Percentiles rank a stretch among this genome's conserved stretches.
Evolutionary conservation across 345 rosid genomes (phyloP).

Genomic region (Brassica nigra): DNA sequence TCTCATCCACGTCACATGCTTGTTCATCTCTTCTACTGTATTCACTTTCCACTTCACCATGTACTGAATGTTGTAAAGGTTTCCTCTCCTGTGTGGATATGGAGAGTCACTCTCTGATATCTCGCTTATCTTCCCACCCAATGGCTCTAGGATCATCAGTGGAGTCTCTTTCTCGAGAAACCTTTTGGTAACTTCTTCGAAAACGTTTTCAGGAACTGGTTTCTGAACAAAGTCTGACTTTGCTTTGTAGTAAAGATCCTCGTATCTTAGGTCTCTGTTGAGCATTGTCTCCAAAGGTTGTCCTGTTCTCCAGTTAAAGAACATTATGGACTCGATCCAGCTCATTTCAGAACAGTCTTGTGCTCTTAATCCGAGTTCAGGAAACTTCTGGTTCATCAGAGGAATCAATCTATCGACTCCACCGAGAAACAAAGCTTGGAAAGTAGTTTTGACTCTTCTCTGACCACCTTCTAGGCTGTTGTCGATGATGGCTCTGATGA

Average conservation of each 20-base stretch:
- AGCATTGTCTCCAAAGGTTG: constrained; percentile 43
- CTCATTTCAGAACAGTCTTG: constrained; percentile 51
- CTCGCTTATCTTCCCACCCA: constrained; percentile 28
- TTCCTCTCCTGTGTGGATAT: constrained; percentile 39
- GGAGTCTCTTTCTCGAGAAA: constrained; percentile 37
- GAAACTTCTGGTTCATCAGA: constrained; percentile 39
- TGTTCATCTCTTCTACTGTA: constrained; percentile 37
- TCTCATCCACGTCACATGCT: constrained; percentile 44
- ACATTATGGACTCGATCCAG: constrained; percentile 52
- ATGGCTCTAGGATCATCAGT: constrained; percentile 41
- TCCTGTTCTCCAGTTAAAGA: constrained; percentile 44
- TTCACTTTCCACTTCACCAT: constrained; percentile 45
- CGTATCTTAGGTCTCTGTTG: constrained; percentile 28
- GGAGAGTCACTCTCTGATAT: constrained; percentile 33
- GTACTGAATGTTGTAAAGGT: constrained; percentile 35
- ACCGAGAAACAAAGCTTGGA: constrained; percentile 51
- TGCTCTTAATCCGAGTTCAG: constrained; percentile 44
- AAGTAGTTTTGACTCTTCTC: constrained; percentile 30
- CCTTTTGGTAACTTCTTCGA: constrained; percentile 45
- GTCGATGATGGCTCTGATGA: constrained; percentile 47
- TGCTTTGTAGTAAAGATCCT: constrained; percentile 46
- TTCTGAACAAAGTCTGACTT: constrained; percentile 69
- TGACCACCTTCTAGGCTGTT: constrained; percentile 17
- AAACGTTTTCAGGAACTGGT: constrained; percentile 39
- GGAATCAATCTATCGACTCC: constrained; percentile 41